A percentile compares a stretch with the other conserved stretches of the same genome.
phyloP scores from a whole-genome alignment of 371 early-diverging fungal genomes.

The Vairimorpha necatrix region DNA sequence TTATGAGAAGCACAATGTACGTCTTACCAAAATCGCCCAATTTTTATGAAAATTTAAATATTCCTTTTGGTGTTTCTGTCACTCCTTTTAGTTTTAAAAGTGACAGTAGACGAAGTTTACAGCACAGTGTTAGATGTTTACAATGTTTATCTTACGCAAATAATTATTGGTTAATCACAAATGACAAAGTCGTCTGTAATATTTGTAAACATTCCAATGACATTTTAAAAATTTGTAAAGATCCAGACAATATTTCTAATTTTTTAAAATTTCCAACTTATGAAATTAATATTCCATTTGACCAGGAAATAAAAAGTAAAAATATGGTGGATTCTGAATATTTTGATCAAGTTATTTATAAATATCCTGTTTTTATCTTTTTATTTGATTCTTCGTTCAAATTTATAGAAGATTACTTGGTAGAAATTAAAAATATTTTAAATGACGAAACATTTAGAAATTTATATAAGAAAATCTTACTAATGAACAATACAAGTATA shows the following conservation, averaged over 20 bases:
- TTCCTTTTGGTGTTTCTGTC: constrained; percentile 57
- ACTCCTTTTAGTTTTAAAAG: constrained; percentile 54
- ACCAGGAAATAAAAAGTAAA: background rate
- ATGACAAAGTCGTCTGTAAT: constrained; percentile 52
- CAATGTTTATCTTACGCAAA: constrained; percentile 57
- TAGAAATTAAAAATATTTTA: constrained; percentile 10
- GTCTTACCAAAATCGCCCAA: constrained; percentile 52
- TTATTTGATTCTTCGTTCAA: constrained; percentile 25
- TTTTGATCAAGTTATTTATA: constrained; percentile 1
- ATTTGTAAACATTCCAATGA: constrained; percentile 53
- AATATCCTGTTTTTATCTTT: constrained; percentile 50
- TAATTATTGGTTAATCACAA: background rate
- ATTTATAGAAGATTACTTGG: background rate
- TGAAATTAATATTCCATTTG: background rate
- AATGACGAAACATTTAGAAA: constrained; percentile 31
- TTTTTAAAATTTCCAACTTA: constrained; percentile 16
- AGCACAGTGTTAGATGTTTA: constrained; percentile 34
- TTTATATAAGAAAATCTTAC: constrained; percentile 35
- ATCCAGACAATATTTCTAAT: background rate
- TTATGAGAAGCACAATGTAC: constrained; percentile 61
- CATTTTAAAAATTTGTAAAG: background rate
- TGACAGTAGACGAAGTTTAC: background rate
- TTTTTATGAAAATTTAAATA: constrained; percentile 46
- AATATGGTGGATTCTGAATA: constrained; percentile 5
- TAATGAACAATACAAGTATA: constrained; percentile 16